Base-by-base conservation (phyloP, 1,139 yeast genomes). In the Magnusiomyces fungicola region DNA sequence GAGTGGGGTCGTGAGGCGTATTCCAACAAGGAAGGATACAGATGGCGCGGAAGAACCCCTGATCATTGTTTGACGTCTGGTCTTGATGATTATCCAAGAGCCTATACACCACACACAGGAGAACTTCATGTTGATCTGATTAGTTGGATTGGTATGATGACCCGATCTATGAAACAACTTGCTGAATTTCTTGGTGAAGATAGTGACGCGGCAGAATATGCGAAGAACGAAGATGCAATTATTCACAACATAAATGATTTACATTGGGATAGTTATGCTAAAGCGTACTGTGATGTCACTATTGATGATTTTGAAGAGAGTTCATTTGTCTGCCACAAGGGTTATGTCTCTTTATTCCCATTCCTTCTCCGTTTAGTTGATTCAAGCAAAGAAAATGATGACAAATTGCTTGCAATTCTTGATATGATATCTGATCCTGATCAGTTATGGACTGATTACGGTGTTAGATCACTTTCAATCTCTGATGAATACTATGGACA, bases 91-190 rank as follows among this genome's bases (percentile, higher is more conserved):
- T 92, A 90, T 62, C 99, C 99, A 32, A 77, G 99, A 55, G 84
- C 89, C 0, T 69, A 73, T 34, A 81, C 79, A 10, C 92, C 94
- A 0, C 96, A 88, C 64, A 74, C 83, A 38, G 95, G 95, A 0
- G 99, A 92, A 66, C 71, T 92, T 47, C 87, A 92, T 60, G 92
- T 94, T 25, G 99, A 92, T 63, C 72, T 92, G 51, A 70, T 90
- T 47, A 76, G 95, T 10, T 92, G 99, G 99, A 79, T 92, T 52
- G 97, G 96, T 9, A 81, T 86, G 19, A 88, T 92, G 95, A 79
- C 96, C 0, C 74, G 81, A 55, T 79, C 96, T 0, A 81, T 94
- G 80, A 79, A 78, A 56, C 73, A 78, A 50, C 79, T 92, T 55
- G 94, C 97, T 0, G 71, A 69, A 41, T 67, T 82, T n/a, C 68